These are phyloP conservation scores for Linnemannia zychae DNA, from an alignment of 192 early-diverging fungal genomes.

Conservation along the genomic window DNA sequence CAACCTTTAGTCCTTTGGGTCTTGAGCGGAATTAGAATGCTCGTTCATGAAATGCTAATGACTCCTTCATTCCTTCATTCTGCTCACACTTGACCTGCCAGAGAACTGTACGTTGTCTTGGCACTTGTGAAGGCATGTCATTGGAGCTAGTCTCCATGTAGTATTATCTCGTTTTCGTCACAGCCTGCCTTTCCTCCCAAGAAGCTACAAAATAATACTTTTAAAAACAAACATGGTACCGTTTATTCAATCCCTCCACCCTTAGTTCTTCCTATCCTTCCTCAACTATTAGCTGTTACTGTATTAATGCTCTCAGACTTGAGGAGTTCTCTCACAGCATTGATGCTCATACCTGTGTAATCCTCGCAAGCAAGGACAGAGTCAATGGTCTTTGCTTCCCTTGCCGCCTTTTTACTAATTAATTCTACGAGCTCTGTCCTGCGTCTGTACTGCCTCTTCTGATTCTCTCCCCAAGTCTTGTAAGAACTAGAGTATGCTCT, in stretches of 20 bases:
- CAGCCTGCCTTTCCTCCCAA: neutral
- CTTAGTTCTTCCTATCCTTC: slow-evolving; percentile 1
- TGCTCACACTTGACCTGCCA: neutral
- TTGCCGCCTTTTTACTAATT: slow-evolving; percentile 15
- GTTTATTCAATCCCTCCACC: neutral
- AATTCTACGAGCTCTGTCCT: slow-evolving; percentile 15
- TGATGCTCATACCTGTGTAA: slow-evolving; percentile 20
- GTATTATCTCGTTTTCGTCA: neutral
- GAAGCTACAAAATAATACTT: neutral
- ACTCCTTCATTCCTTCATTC: slow-evolving; percentile 22
- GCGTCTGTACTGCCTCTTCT: slow-evolving; percentile 25
- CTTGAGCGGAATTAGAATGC: slow-evolving; percentile 1
- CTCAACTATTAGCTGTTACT: neutral
- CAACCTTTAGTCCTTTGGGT: slow-evolving; percentile 6
- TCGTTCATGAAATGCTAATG: slow-evolving; percentile 5
- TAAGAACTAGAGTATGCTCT: slow-evolving; percentile 8
- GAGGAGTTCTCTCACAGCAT: slow-evolving; percentile 16
- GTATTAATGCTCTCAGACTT: slow-evolving; percentile 10
- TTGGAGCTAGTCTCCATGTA: neutral
- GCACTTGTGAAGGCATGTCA: slow-evolving; percentile 4
- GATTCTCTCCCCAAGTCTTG: slow-evolving; percentile 14
- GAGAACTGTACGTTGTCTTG: slow-evolving; percentile 17
- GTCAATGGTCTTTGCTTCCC: slow-evolving; percentile 14
- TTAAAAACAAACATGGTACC: neutral
- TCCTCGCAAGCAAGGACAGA: slow-evolving; percentile 8